Evolutionary conservation across 192 early-diverging fungal species (phyloP).

Genomic region (Gryganskiella cystojenkinii): DNA sequence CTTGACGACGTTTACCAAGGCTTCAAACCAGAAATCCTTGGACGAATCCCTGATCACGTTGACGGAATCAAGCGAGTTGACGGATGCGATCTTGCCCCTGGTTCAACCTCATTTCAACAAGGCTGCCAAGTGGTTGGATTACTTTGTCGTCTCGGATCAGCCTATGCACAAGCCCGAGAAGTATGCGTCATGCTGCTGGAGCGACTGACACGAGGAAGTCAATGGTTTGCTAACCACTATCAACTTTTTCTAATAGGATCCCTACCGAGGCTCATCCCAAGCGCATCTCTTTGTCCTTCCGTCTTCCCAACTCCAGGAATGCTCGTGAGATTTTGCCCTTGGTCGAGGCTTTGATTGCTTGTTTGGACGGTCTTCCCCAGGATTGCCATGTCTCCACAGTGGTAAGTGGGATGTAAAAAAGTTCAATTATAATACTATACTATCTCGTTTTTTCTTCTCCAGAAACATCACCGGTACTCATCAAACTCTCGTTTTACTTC

Average conservation of each 20-base stretch:
- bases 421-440: background rate
- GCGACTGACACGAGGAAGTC: too few species aligned
- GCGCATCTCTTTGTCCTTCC: constrained; percentile 49
- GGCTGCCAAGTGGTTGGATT: constrained; percentile 46
- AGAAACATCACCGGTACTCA: background rate
- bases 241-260: constrained; percentile 6
- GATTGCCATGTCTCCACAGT: constrained; percentile 38
- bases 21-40: constrained; percentile 34
- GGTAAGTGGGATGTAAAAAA: constrained; percentile 16
- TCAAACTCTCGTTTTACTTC: background rate
- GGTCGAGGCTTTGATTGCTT: constrained; percentile 40
- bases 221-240: too few species aligned
- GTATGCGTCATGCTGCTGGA: constrained; percentile 13
- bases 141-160: constrained; percentile 52
- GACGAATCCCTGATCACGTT: constrained; percentile 33
- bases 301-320: constrained; percentile 29
- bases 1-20: constrained; percentile 41
- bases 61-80: constrained; percentile 44
- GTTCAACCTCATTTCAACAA: constrained; percentile 28
- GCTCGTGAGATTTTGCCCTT: constrained; percentile 36
- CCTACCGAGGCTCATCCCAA: constrained; percentile 37
- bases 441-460: background rate
- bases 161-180: constrained; percentile 29
- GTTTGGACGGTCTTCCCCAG: constrained; percentile 44
- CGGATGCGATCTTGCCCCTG: constrained; percentile 45